These are phyloP conservation scores for Tolypocladium ophioglossoides DNA, from an alignment of 2,329 filamentous ascomycete species.

Conservation along the genomic window DNA sequence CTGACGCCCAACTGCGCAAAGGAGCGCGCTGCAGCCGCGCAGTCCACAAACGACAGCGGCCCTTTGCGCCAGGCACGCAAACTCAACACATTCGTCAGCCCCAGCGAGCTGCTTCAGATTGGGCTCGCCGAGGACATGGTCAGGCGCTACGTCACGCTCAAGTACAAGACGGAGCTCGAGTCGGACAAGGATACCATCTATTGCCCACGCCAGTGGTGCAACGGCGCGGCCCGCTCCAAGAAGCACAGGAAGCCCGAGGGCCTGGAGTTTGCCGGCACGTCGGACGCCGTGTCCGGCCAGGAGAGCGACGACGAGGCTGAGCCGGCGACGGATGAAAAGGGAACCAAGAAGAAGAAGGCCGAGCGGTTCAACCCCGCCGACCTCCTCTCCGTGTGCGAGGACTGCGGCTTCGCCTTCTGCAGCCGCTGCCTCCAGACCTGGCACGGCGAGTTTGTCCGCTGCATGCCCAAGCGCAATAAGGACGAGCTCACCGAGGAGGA, in stretches of 20 bases:
- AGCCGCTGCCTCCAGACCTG: constrained; percentile 60
- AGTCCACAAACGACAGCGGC: constrained; percentile 2
- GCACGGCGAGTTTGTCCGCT: constrained; percentile 78
- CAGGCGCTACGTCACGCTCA: constrained; percentile 77
- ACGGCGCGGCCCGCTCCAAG: constrained; percentile 72
- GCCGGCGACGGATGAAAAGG: constrained; percentile 11
- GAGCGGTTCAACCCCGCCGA: constrained; percentile 40
- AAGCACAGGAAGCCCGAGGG: constrained; percentile 62
- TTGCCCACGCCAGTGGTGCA: constrained; percentile 87
- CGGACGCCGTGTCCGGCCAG: constrained; percentile 41
- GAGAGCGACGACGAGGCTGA: constrained; percentile 32
- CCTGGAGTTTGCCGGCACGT: constrained; percentile 46
- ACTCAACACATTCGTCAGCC: constrained; percentile 59
- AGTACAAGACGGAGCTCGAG: constrained; percentile 87
- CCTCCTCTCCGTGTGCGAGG: constrained; percentile 73
- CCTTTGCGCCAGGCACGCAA: constrained; percentile 30
- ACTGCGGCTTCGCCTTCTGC: constrained; percentile 87
- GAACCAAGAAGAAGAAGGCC: constrained; percentile 11
- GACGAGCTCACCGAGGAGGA: constrained; percentile 75
- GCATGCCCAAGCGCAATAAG: constrained; percentile 53
- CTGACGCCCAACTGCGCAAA: constrained; percentile 70
- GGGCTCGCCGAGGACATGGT: constrained; percentile 61
- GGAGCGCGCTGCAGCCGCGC: constrained; percentile 31
- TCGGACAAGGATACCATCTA: constrained; percentile 87
- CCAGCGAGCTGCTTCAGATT: constrained; percentile 74